Conservation (phyloP, 148 eudicot species). For the Spergularia marina region DNA sequence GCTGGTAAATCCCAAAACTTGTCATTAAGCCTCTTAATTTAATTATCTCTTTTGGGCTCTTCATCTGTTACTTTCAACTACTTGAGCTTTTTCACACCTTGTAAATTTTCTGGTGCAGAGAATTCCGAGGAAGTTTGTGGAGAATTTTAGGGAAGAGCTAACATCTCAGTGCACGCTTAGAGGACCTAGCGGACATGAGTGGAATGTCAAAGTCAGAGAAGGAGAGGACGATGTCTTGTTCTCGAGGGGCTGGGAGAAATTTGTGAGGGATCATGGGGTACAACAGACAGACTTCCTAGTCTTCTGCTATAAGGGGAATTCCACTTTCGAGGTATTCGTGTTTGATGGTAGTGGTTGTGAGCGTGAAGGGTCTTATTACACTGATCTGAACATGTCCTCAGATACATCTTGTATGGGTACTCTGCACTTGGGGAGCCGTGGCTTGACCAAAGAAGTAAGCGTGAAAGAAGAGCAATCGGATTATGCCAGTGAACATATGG, state of each 20-base stretch:
- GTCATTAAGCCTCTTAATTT: not conserved
- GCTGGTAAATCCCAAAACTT: conserved; percentile 7
- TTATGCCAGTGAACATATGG: not conserved
- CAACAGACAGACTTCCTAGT: not conserved
- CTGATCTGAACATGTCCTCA: not conserved
- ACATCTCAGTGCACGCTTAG: not conserved
- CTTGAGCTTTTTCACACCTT: not conserved
- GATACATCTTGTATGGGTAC: not conserved
- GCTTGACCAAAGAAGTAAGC: not conserved
- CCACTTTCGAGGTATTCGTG: conserved; percentile 10
- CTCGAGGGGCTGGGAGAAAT: conserved; percentile 17
- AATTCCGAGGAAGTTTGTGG: conserved; percentile 18
- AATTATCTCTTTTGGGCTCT: not conserved
- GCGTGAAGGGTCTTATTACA: conserved; percentile 14
- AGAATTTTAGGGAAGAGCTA: not conserved
- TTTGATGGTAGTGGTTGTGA: conserved; percentile 16
- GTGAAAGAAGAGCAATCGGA: not conserved
- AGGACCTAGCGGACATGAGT: conserved; percentile 17
- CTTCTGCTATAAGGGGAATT: not conserved
- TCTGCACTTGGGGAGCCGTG: not conserved
- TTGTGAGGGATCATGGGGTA: conserved; percentile 19
- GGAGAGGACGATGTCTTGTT: not conserved
- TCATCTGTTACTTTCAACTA: not conserved
- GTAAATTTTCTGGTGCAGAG: not conserved
- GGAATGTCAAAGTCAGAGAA: not conserved